phyloP scores from a whole-genome alignment of 140 eudicot species.

The Bidens hawaiensis region DNA sequence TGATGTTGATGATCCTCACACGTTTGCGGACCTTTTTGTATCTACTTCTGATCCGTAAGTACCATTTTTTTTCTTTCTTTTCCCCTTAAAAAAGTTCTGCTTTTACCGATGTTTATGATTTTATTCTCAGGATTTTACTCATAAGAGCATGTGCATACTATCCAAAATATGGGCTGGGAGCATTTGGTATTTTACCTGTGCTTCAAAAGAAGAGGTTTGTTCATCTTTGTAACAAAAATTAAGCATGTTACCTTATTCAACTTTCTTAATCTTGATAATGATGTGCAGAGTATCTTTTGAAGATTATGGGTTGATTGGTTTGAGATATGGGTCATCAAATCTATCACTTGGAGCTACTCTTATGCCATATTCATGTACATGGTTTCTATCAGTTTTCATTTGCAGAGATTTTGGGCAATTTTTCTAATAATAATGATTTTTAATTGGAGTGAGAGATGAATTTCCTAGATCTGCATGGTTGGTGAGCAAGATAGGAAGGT shows the following conservation, averaged over 20 bases:
- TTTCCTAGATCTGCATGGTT: conserved; percentile 74
- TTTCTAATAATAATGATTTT: background rate
- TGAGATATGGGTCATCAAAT: conserved; percentile 75
- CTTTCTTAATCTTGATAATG: conserved; percentile 4
- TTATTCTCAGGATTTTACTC: conserved; percentile 52
- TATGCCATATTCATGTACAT: conserved; percentile 52
- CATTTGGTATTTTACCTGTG: conserved; percentile 77
- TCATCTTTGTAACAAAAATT: conserved; percentile 2
- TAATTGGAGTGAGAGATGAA: conserved; percentile 50
- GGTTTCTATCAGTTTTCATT: background rate
- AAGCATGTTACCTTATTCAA: background rate
- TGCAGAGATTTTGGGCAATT: conserved; percentile 1
- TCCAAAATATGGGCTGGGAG: conserved; percentile 83
- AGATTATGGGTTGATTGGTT: conserved; percentile 67
- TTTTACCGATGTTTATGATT: background rate
- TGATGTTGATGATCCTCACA: conserved; percentile 75
- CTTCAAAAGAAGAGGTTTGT: conserved; percentile 63
- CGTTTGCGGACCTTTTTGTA: conserved; percentile 65
- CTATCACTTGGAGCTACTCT: conserved; percentile 72
- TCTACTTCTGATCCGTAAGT: conserved; percentile 70
- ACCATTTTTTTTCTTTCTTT: background rate
- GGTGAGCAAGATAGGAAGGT: conserved; percentile 71
- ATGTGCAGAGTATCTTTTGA: conserved; percentile 46
- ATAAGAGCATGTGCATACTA: conserved; percentile 87
- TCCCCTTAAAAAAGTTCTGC: background rate